These are phyloP conservation scores for Hypoxylon rickii DNA, from an alignment of 495 filamentous ascomycete species.

Conservation along the genomic window DNA sequence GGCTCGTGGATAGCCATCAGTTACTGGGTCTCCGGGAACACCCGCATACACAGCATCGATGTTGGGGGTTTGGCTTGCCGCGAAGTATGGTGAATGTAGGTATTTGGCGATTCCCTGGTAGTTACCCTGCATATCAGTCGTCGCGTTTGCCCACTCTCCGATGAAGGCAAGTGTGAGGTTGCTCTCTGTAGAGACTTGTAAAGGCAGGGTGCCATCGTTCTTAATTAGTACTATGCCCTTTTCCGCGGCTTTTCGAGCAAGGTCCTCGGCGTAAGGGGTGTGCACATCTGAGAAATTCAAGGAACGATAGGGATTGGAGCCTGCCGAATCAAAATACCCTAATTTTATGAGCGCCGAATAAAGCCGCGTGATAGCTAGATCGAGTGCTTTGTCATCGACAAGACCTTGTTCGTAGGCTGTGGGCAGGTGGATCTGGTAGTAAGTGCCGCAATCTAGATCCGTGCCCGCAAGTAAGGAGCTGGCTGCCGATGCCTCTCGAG, in stretches of 20 bases:
- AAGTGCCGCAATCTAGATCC: slow-evolving; percentile 64
- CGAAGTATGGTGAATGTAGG: slow-evolving; percentile 54
- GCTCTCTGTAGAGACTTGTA: slow-evolving; percentile 51
- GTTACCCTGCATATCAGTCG: slow-evolving; percentile 62
- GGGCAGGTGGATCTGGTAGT: slow-evolving; percentile 56
- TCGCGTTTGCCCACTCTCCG: slow-evolving; percentile 64
- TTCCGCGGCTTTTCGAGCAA: slow-evolving; percentile 63
- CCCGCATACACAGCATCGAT: slow-evolving; percentile 49
- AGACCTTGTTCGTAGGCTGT: slow-evolving; percentile 53
- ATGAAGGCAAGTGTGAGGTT: slow-evolving; percentile 57
- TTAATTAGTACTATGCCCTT: slow-evolving; percentile 65
- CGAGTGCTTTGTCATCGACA: slow-evolving; percentile 54
- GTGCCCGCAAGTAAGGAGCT: slow-evolving; percentile 60
- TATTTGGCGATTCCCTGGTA: slow-evolving; percentile 55
- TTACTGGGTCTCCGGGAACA: slow-evolving; percentile 44
- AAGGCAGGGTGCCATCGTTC: slow-evolving; percentile 56
- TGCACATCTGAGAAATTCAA: slow-evolving; percentile 57
- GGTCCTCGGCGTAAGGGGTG: slow-evolving; percentile 53
- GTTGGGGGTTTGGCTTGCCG: slow-evolving; percentile 51
- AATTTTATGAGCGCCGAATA: slow-evolving; percentile 58
- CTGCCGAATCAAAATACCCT: slow-evolving; percentile 61
- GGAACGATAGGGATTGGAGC: slow-evolving; percentile 50
- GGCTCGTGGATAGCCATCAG: slow-evolving; percentile 46
- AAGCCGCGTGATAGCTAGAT: slow-evolving; percentile 55
- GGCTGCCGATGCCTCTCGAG: slow-evolving; percentile 52